Evolutionary conservation across 495 filamentous ascomycete genomes (phyloP), one percentile per base, ranked within the genome.

Genomic region (Xylaria intraflava): DNA sequence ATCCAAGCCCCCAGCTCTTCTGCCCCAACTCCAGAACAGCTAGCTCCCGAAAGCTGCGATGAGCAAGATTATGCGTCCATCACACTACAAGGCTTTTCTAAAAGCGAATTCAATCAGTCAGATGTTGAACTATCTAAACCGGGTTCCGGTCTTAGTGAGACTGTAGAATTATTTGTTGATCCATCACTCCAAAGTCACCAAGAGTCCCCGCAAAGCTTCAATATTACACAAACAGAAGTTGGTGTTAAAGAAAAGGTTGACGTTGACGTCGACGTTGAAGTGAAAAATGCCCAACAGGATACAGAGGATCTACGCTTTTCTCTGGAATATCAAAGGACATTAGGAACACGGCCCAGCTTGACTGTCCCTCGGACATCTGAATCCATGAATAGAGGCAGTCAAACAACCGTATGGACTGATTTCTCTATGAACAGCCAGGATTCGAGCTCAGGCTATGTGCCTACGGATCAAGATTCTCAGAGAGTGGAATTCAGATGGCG

Each of bases 401-500:
- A 75, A 29, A 68, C 72, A 22, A 78, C 78, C 11, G 64, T 70
- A 12, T 81, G 78, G 78, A 81, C 78, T n/a, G 76, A 81, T 65
- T 75, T 74, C 51, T 78, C 78, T 1, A 66, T 81, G 38, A 76
- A 74, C 12, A 77, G 74, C 35, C 61, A 62, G 36, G 73, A 76
- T 31, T 66, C 71, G 6, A 59, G 62, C 46, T 65, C 65, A 6
- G 61, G 62, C 5, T 64, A 60, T 46, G 59, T 55, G 29, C 45
- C 49, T 11, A 56, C 49, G 27, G 60, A 68, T 42, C 56, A 50
- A 12, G 61, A 62, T 53, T 55, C 65, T 27, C 64, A 54, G 36
- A 56, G 48, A 41, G 56, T 51, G 2, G 64, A 59, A 36, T 60
- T 59, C 12, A 47, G 56, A 12, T 62, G 59, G 49, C 61, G 46